These are phyloP conservation scores for Gossypium schwendimanii DNA, from an alignment of 441 rosid species.

Conservation along the genomic window DNA sequence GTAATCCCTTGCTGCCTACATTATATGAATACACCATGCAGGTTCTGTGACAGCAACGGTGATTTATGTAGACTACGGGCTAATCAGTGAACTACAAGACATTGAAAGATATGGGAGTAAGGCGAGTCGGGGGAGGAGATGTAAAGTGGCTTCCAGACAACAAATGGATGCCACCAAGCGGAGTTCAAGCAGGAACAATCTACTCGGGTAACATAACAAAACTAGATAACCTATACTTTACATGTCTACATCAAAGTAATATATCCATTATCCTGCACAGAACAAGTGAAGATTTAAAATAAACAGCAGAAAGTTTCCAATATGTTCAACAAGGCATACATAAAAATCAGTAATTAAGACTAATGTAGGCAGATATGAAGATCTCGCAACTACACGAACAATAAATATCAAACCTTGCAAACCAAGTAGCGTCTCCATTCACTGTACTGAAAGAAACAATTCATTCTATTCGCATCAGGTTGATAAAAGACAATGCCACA, in stretches of 20 bases:
- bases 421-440: constrained; percentile 3
- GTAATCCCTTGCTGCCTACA: constrained; percentile 51
- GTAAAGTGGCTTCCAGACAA: constrained; percentile 55
- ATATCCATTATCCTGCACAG: constrained; percentile 9
- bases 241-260: neutral
- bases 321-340: neutral
- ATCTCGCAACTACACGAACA: neutral
- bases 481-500: constrained; percentile 1
- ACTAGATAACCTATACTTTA: neutral
- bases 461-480: neutral
- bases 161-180: constrained; percentile 79
- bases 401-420: neutral
- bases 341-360: neutral
- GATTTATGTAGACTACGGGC: constrained; percentile 65
- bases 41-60: constrained; percentile 50
- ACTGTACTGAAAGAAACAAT: neutral
- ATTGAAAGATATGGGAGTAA: constrained; percentile 40
- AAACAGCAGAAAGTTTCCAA: neutral
- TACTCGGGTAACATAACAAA: constrained; percentile 33
- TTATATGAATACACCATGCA: constrained; percentile 74
- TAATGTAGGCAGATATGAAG: neutral
- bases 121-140: constrained; percentile 42
- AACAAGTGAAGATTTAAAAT: constrained; percentile 28
- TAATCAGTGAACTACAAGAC: constrained; percentile 49
- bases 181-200: constrained; percentile 75